Conservation (phyloP, 208 protist genomes). For the Acanthamoeba sp. region DNA sequence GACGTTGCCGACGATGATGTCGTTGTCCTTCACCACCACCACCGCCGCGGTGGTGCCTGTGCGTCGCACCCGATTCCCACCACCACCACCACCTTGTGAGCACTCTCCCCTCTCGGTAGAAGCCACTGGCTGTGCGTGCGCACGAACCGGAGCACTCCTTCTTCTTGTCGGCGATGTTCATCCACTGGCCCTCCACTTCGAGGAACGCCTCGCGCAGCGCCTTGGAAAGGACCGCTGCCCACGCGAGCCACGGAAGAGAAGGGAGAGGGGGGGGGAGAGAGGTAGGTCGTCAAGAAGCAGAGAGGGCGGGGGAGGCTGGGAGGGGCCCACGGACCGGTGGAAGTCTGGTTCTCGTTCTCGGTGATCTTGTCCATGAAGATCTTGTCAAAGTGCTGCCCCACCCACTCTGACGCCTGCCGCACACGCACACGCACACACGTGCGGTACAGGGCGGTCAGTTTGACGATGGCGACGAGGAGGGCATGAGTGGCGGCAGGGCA, state of each 20-base stretch:
- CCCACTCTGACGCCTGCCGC: slow-evolving; percentile 30
- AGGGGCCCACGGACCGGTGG: neutral
- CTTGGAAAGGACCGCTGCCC: neutral
- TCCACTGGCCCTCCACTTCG: slow-evolving; percentile 17
- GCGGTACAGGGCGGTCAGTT: neutral
- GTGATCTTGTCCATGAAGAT: neutral
- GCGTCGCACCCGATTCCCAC: too few species aligned
- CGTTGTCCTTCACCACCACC: slow-evolving; percentile 69
- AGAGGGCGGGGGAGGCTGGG: neutral
- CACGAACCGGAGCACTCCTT: slow-evolving; percentile 52
- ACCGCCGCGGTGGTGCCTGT: slow-evolving; percentile 60
- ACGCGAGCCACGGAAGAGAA: neutral
- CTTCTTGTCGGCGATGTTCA: slow-evolving; percentile 22
- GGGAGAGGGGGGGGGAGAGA: too few species aligned
- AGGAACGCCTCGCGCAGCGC: slow-evolving; percentile 44
- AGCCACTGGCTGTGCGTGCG: neutral
- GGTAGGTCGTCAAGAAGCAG: too few species aligned
- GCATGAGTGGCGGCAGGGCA: neutral
- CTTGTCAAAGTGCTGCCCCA: slow-evolving; percentile 36
- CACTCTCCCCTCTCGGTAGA: too few species aligned
- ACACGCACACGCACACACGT: neutral
- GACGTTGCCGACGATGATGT: slow-evolving; percentile 46
- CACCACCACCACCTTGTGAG: too few species aligned
- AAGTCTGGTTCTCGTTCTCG: neutral
- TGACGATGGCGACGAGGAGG: neutral